These are phyloP conservation scores for Solanum paucissectum DNA, from an alignment of 257 asterid species.

Conservation along the genomic window DNA sequence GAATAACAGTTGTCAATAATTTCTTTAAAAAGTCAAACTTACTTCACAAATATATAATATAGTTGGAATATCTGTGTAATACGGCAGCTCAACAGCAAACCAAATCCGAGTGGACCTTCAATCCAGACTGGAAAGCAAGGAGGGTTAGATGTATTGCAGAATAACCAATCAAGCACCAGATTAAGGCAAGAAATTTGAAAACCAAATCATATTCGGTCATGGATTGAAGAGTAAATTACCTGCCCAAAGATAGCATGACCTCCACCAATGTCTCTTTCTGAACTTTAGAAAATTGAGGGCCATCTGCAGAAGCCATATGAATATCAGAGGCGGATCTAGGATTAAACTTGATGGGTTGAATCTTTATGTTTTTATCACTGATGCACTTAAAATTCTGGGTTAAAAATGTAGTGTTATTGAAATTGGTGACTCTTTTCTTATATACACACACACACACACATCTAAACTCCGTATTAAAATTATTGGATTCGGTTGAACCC, in stretches of 20 bases:
- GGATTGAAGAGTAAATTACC: conserved; percentile 23
- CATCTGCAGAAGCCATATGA: conserved; percentile 44
- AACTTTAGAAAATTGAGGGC: conserved; percentile 47
- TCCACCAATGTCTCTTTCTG: conserved; percentile 67
- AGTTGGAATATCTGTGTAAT: conserved; percentile 71
- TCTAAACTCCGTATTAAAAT: not conserved
- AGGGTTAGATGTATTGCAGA: not conserved
- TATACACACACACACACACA: too few species aligned
- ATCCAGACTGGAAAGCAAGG: conserved; percentile 56
- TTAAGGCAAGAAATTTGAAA: not conserved
- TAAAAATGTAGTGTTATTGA: not conserved
- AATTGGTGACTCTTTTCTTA: not conserved
- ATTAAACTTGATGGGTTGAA: not conserved
- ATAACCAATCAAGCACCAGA: conserved; percentile 12
- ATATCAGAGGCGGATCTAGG: not conserved
- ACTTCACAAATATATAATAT: conserved; percentile 73
- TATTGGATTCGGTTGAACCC: not conserved
- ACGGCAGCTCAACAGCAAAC: conserved; percentile 79
- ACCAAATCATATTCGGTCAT: not conserved
- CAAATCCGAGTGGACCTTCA: conserved; percentile 90
- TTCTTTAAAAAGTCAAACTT: conserved; percentile 23
- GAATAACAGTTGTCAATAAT: not conserved
- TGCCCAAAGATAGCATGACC: conserved; percentile 77
- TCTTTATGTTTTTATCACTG: not conserved
- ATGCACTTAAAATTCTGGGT: not conserved